Percentiles rank a stretch among this genome's conserved stretches.
These are phyloP conservation scores for Botrytis aclada DNA, from an alignment of 2,329 filamentous ascomycete genomes.

Conservation along the genomic window DNA sequence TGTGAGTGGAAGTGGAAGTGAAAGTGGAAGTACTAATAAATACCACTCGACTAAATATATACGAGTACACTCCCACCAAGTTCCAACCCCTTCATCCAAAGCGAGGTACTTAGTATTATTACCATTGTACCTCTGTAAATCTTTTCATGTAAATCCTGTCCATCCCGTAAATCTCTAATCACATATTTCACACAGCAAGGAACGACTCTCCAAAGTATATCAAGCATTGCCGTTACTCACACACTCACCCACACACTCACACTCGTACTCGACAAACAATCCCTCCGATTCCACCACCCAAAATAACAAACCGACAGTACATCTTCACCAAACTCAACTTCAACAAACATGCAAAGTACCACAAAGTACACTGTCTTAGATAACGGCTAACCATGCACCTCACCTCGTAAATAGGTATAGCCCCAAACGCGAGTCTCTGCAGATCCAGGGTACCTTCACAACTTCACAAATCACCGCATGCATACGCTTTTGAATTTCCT, in stretches of 20 bases:
- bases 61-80: not conserved
- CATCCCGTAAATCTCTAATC: not conserved
- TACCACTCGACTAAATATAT: not conserved
- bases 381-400: not conserved
- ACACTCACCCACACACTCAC: too few relatives aligned
- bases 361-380: not conserved
- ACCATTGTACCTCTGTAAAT: not conserved
- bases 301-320: not conserved
- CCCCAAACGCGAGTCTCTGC: not conserved
- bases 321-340: not conserved
- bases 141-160: not conserved
- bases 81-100: not conserved
- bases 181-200: not conserved
- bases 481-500: not conserved
- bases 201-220: too few relatives aligned
- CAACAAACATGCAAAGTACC: too few relatives aligned
- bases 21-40: too few relatives aligned
- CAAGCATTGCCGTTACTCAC: too few relatives aligned
- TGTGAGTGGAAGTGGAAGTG: not conserved
- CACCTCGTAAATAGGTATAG: not conserved
- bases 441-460: not conserved
- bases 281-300: too few relatives aligned
- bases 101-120: not conserved
- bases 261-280: too few relatives aligned
- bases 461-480: too few relatives aligned